Evolutionary conservation across 2,329 filamentous ascomycete genomes (phyloP), one percentile per base, ranked within the genome.

Genomic region (Bipolaris bicolor): DNA sequence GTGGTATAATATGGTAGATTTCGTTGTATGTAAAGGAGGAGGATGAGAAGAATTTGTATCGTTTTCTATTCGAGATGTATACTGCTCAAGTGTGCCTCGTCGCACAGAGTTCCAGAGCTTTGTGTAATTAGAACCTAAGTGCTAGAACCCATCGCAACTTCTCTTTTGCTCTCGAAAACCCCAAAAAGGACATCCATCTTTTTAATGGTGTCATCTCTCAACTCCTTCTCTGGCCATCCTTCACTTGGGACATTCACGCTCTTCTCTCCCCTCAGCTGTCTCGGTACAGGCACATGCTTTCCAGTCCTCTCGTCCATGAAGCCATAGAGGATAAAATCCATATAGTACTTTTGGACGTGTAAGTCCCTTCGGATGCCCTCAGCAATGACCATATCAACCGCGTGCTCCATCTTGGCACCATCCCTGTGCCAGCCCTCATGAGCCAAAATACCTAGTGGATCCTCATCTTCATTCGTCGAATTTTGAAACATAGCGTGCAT

Each of bases 251-350:
- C 9, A 16, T 18, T 22, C 2, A 67, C 39, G n/a, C 50, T 78
- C 66, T 86, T 79, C 67, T 83, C 82, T 63, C 82, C 78, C 67
- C 86, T 81, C 47, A 83, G 79, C 48, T 79, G 72, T 9, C 74
- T 78, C 2, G 84, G 83, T 5, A 61, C 26, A 0, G 81, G 78
- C 5, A 85, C 66, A 68, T 86, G 82, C 60, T 78, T 70, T 47
- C 84, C 81, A 1, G 80, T 84, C 4, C 70, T 41, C 13, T 5
- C 24, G 72, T 89, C 81, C 26, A 88, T 76, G 68, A 83, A 83
- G 0, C 90, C 89, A 80, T 84, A 90, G 15, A 84, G 60, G 63
- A 87, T 79, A 81, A 90, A 87, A 55, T 82, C 77, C 13, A 82
- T 65, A 45, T 87, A 78, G 64, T 84, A 80, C 11, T 78, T 59